Base-by-base conservation (phyloP, 2,329 filamentous ascomycete species). In the Penicillium sp. region DNA sequence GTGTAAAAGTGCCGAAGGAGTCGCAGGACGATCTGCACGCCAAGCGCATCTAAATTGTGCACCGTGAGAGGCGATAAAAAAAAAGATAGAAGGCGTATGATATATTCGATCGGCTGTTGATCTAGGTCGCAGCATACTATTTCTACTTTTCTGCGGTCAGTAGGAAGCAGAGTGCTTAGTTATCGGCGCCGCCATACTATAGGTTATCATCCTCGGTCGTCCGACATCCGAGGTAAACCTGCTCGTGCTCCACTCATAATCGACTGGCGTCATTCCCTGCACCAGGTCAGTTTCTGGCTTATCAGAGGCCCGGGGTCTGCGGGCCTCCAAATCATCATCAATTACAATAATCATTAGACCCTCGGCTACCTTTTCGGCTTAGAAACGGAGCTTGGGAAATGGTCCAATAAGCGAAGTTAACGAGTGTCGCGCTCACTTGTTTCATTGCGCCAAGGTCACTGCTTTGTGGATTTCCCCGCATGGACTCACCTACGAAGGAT, bases 191-290 rank as follows among this genome's bases (percentile, higher is more conserved):
- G 30, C 49, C 49, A 33, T 25, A 33, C 30, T 22, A 11, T 28
- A 1, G 7, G 5, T 33, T n/a, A 52, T 19, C 26, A 40, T 26
- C 52, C 52, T 55, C 52, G 52, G 52, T 25, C 40, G 37, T 28
- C 5, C 40, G 40, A 43, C 28, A 55, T 55, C 52, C 52, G 52
- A 55, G 52, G 52, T 26, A 55, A 33, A 55, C 35, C 26, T 13
- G 8, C 42, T 40, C 11, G 25, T 45, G n/a, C 37, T 33, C 51
- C 51, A 38, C 51, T 22, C n/a, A 22, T 16, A 4, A 11, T 37
- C 14, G 16, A 28, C 2, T 13, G 51, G 51, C 22, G 11, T 35
- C 6, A 53, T 7, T 30, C 16, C 52, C 52, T 38, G 25, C 35
- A n/a, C 38, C 14, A 43, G 37, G 51, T 25, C 22, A n/a, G 16